Evolutionary conservation across 2,329 filamentous ascomycete species (phyloP), one percentile per base, ranked within the genome.

Genomic region (Neophaeococcomyces aloes): DNA sequence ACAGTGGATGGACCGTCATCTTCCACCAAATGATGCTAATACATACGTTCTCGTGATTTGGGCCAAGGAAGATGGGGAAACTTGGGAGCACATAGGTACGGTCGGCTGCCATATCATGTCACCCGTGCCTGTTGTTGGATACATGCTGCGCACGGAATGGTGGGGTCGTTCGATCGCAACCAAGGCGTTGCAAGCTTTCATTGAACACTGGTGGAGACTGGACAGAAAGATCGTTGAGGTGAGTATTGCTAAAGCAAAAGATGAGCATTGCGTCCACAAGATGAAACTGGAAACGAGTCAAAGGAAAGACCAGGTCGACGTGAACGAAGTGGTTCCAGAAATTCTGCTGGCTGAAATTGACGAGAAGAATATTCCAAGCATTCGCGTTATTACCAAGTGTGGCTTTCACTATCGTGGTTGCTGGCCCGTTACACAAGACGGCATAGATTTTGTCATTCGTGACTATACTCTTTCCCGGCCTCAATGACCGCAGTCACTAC

Each of bases 101-200:
- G 38, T 44, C 13, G 41, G 41, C 23, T 37, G 32, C 19, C 41
- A 44, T 25, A 4, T 21, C 7, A 4, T 15, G 23, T 19, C 14
- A 17, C 41, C 41, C 2, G 41, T 37, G n/a, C 34, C 34, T 8
- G 7, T 19, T 21, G 10, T 37, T 8, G 41, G 41, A 30, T 44
- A 44, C 33, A 44, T 44, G 41, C 17, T 44, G 10, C 31, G 41
- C 19, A 44, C 23, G 6, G 41, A 44, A 27, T 44, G 33, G 33
- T 44, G 41, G 41, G 33, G 41, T 5, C 31, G 37, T 13, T 19
- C 18, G n/a, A 31, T 44, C n/a, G 34, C 41, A 17, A 44, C 41
- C 3, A 31, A 14, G 23, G 41, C 41, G 8, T 13, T 44, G 21
- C 33, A 44, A 17, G 23, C 33, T 8, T 44, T 44, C 17, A 21